Base-by-base conservation (phyloP, 1,284 basidiomycete genomes). In the Ustilago shanxiensis region DNA sequence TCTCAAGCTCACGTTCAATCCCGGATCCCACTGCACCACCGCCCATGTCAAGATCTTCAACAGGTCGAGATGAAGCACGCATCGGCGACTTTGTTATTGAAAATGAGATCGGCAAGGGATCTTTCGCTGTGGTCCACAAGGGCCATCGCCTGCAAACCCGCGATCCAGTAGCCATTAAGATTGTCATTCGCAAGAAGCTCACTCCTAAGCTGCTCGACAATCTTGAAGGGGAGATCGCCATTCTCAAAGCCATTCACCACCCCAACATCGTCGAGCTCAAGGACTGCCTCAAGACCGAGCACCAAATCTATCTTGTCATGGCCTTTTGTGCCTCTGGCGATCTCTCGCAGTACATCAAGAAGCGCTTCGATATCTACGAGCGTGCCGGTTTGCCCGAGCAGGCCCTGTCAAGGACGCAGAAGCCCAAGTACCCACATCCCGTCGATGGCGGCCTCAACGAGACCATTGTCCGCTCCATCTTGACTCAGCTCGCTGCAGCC, bases 291-390 rank as follows among this genome's bases (percentile, higher is more conserved):
- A 93, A 95, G 84, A 94, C 94, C 29, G 93, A 95, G 80, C 90
- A 91, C 65, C 92, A 96, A 86, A 98, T 99, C 85, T 98, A 98
- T 88, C 91, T 99, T 63, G 93, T 99, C 84, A 99, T 99, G 93
- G 95, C 96, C 83, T 98, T 91, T 87, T 98, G 96, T 87, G 91
- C 95, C 0, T 95, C 95, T 3, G 95, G 95, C 14, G 97, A 99
- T 87, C 90, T 99, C 50, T 94, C 94, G 0, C 91, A 94, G 80
- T 98, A 98, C 86, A 96, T 99, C 89, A 95, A 75, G 69, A 72
- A 79, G 56, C 72, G 74, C 49, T 79, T 79, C 49, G 66, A 80
- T 60, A 73, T 81, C 33, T 77, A 73, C 49, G 64, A 69, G 57
- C 56, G 76, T 49, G 65, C 72, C 45, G 60, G 72, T 55, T 29